Conservation (phyloP, 345 rosid species). For the Viola odorata region DNA sequence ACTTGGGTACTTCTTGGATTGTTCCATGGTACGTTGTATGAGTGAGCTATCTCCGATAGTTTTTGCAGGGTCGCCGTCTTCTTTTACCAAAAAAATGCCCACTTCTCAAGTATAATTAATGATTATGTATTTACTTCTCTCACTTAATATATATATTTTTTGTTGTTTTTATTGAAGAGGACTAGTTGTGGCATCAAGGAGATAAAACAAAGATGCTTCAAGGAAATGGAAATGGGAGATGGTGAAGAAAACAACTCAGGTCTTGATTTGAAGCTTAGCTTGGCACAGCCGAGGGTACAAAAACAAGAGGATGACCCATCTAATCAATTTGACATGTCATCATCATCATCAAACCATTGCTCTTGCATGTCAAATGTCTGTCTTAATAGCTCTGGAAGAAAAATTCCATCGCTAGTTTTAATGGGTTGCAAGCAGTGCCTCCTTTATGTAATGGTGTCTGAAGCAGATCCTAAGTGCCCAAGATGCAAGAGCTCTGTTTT, state of each 20-base stretch:
- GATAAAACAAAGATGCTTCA: not conserved
- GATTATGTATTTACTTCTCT: not conserved
- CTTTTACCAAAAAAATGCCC: not conserved
- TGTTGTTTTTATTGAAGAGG: not conserved
- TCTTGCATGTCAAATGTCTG: slow-evolving; percentile 1
- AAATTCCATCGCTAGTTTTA: slow-evolving; percentile 17
- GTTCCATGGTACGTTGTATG: not conserved
- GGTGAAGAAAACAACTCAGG: not conserved
- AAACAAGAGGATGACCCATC: not conserved
- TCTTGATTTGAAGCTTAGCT: slow-evolving; percentile 13
- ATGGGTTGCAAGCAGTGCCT: slow-evolving; percentile 32
- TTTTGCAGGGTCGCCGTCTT: too few species aligned
- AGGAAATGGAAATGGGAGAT: not conserved
- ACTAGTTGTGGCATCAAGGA: not conserved
- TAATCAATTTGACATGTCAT: not conserved
- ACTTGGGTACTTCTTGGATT: not conserved
- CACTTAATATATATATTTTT: not conserved
- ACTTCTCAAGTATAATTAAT: not conserved
- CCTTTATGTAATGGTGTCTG: slow-evolving; percentile 33
- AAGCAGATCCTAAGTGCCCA: slow-evolving; percentile 27
- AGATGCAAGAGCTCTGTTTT: slow-evolving; percentile 18
- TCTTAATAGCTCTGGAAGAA: not conserved
- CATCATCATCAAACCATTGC: slow-evolving; percentile 2
- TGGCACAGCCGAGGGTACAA: slow-evolving; percentile 9
- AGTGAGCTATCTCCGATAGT: not conserved